Percentiles rank a stretch among this genome's conserved stretches.
Conservation (phyloP, 208 protist genomes). For the Naegleria lovaniensis region DNA sequence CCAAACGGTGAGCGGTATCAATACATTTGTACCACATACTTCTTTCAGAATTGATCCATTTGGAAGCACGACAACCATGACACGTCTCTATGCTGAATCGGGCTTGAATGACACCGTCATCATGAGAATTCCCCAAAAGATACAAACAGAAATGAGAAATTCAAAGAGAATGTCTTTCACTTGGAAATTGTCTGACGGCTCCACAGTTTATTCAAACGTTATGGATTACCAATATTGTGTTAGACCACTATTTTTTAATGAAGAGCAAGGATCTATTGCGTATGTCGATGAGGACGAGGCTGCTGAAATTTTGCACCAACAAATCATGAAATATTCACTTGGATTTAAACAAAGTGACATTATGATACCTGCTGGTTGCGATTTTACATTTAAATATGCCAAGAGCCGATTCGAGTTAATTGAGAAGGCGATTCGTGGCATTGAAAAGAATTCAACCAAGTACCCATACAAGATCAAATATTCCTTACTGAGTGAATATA, state of each 20-base stretch:
- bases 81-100: background rate
- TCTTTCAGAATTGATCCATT: conserved; percentile 8
- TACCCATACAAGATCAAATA: background rate
- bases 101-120: background rate
- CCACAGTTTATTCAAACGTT: background rate
- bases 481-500: background rate
- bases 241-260: background rate
- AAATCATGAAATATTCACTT: background rate
- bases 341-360: background rate
- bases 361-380: background rate
- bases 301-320: background rate
- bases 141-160: background rate
- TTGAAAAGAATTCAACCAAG: background rate
- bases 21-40: background rate
- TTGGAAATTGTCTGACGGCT: background rate
- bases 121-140: background rate
- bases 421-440: background rate
- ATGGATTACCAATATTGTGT: conserved; percentile 11
- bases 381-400: background rate
- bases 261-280: background rate
- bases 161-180: background rate
- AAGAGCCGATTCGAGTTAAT: background rate
- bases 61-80: background rate
- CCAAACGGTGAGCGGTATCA: background rate
- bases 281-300: background rate